Conservation (phyloP, 2,329 filamentous ascomycete genomes). For the Coniella lustricola region DNA sequence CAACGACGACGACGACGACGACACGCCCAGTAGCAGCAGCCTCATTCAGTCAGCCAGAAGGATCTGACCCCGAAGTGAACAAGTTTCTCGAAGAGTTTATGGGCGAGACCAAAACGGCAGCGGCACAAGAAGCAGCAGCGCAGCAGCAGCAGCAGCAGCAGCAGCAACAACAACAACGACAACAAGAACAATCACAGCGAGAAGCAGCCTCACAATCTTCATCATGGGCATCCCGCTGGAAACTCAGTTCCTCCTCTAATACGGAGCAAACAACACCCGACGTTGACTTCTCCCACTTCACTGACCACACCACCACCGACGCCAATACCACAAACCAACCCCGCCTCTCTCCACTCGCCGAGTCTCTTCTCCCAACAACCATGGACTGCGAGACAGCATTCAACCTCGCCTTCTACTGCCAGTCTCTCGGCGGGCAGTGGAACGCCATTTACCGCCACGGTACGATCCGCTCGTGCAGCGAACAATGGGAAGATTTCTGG, state of each 20-base stretch:
- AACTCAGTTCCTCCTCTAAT: conserved; percentile 18
- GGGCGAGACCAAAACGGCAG: conserved; percentile 1
- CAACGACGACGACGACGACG: conserved; percentile 1
- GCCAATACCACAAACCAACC: conserved; percentile 5
- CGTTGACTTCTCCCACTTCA: conserved; percentile 4
- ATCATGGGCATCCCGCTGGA: too few species aligned
- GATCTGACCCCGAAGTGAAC: conserved; percentile 44
- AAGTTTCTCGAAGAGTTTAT: conserved; percentile 37
- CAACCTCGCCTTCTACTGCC: conserved; percentile 91
- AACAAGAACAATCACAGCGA: conserved; percentile 11
- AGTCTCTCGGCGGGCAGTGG: conserved; percentile 84
- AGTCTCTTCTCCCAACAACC: conserved; percentile 66
- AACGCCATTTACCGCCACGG: conserved; percentile 87
- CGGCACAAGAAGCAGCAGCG: background rate
- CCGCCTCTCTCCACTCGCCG: conserved; percentile 45
- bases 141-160: background rate
- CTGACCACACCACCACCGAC: conserved; percentile 24
- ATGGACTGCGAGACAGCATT: conserved; percentile 91
- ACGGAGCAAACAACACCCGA: conserved; percentile 8
- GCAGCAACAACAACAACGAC: background rate
- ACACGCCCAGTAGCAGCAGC: background rate
- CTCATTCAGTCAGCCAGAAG: too few species aligned
- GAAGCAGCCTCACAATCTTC: background rate
- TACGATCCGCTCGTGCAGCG: conserved; percentile 64
- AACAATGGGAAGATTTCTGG: conserved; percentile 92